These are phyloP conservation scores for Schwanniomyces pseudopolymorphus DNA, from an alignment of 805 yeast species.

Conservation along the genomic window DNA sequence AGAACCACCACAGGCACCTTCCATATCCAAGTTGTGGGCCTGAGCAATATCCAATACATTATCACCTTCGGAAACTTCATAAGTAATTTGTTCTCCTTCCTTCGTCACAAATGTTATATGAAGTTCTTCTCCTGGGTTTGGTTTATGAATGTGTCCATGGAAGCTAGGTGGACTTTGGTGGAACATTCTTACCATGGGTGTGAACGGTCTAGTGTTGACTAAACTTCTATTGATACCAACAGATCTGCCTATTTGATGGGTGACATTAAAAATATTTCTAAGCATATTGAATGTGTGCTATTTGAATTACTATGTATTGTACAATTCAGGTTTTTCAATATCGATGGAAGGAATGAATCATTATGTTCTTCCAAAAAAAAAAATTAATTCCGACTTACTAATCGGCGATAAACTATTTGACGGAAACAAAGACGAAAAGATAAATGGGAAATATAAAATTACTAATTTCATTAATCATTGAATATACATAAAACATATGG, in stretches of 20 bases:
- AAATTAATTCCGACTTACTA: slow-evolving; percentile 1
- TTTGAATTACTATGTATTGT: neutral
- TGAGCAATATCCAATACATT: slow-evolving; percentile 91
- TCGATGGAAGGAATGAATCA: neutral
- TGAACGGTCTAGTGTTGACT: neutral
- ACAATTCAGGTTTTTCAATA: no score
- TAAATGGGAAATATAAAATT: neutral
- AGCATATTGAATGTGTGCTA: neutral
- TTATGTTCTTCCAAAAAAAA: neutral
- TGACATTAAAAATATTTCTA: neutral
- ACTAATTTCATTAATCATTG: neutral
- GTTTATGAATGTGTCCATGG: slow-evolving; percentile 89
- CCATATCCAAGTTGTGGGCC: slow-evolving; percentile 91
- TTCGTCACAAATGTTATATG: slow-evolving; percentile 83
- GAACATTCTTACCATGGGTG: slow-evolving; percentile 7
- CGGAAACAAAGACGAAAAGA: neutral
- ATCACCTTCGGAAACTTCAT: slow-evolving; percentile 92
- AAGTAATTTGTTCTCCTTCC: slow-evolving; percentile 79
- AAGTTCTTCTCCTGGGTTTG: slow-evolving; percentile 89
- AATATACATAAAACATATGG: neutral
- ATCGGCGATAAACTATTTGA: neutral
- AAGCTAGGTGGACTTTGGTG: slow-evolving; percentile 17
- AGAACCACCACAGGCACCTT: slow-evolving; percentile 98
- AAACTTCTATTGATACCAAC: neutral
- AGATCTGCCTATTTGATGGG: neutral